These are phyloP conservation scores for Scalesia atractyloides DNA, from an alignment of 129 eudicot genomes.

Conservation along the genomic window DNA sequence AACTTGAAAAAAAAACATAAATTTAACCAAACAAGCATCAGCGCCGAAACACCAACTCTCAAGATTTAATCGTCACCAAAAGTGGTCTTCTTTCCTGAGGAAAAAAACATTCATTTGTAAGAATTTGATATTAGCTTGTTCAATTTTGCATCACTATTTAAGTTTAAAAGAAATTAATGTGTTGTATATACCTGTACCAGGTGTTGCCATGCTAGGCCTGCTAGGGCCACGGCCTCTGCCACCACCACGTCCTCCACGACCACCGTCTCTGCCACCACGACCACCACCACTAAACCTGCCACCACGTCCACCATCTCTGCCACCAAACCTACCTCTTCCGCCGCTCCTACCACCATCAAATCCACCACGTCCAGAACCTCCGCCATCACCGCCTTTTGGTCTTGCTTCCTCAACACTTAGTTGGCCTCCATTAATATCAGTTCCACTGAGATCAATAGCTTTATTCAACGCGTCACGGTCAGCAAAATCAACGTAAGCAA, in stretches of 20 bases:
- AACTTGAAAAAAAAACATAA: not conserved
- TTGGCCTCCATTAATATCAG: slow-evolving; percentile 44
- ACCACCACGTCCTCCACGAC: slow-evolving; percentile 41
- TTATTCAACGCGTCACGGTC: slow-evolving; percentile 50
- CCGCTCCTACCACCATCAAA: slow-evolving; percentile 32
- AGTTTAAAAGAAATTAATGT: not conserved
- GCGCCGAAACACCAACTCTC: not conserved
- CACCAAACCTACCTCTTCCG: slow-evolving; percentile 27
- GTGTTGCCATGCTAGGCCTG: slow-evolving; percentile 53
- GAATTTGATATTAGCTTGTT: not conserved
- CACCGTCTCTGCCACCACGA: slow-evolving; percentile 37
- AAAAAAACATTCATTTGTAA: not conserved
- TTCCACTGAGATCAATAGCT: slow-evolving; percentile 59
- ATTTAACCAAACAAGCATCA: slow-evolving; percentile 4
- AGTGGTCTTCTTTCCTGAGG: slow-evolving; percentile 64
- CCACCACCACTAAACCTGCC: slow-evolving; percentile 36
- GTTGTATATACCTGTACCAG: slow-evolving; percentile 43
- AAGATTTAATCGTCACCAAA: slow-evolving; percentile 52
- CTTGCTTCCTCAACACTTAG: slow-evolving; percentile 67
- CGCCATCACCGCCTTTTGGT: slow-evolving; percentile 36
- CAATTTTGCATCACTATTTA: not conserved
- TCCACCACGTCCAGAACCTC: slow-evolving; percentile 35
- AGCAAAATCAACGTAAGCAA: slow-evolving; percentile 69
- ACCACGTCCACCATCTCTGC: slow-evolving; percentile 36
- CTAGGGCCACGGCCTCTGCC: slow-evolving; percentile 58